A percentile compares a stretch with the other conserved stretches of the same genome.
These are phyloP conservation scores for Mimosa pudica DNA, from an alignment of 306 rosid genomes.

Conservation along the genomic window DNA sequence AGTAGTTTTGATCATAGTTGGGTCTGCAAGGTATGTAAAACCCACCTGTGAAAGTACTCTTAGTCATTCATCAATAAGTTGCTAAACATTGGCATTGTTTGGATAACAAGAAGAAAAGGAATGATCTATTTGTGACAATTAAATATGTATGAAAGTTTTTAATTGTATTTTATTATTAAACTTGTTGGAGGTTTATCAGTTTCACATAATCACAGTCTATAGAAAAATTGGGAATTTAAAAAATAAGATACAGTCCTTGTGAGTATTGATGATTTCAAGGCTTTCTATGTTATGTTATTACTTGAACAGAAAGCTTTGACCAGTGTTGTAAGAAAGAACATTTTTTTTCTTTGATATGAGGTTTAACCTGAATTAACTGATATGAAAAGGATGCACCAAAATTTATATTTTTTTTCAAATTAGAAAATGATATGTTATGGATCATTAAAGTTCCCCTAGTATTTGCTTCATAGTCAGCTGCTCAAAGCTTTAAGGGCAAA, in stretches of 20 bases:
- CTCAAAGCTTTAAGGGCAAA: neutral
- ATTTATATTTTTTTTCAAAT: neutral
- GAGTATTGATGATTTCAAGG: neutral
- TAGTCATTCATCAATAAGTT: conserved; percentile 30
- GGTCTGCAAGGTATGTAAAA: conserved; percentile 35
- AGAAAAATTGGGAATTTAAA: neutral
- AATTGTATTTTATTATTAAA: conserved; percentile 19
- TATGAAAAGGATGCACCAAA: neutral
- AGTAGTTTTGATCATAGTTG: conserved; percentile 48
- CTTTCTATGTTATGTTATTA: neutral
- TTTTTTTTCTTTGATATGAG: neutral
- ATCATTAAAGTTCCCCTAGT: neutral
- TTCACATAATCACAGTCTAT: neutral
- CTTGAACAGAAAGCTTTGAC: neutral
- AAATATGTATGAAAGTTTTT: conserved; percentile 27
- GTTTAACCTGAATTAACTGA: neutral
- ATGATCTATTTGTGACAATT: conserved; percentile 11
- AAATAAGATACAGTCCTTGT: neutral
- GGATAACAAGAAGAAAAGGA: conserved; percentile 15
- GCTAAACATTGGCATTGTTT: conserved; percentile 27
- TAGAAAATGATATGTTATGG: neutral
- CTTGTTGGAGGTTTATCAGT: conserved; percentile 8
- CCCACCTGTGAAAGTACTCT: conserved; percentile 61
- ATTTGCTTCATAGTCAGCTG: neutral
- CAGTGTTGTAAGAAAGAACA: neutral